phyloP scores from a whole-genome alignment of 2,329 filamentous ascomycete genomes.

The Xylariomycetidae sp. region DNA sequence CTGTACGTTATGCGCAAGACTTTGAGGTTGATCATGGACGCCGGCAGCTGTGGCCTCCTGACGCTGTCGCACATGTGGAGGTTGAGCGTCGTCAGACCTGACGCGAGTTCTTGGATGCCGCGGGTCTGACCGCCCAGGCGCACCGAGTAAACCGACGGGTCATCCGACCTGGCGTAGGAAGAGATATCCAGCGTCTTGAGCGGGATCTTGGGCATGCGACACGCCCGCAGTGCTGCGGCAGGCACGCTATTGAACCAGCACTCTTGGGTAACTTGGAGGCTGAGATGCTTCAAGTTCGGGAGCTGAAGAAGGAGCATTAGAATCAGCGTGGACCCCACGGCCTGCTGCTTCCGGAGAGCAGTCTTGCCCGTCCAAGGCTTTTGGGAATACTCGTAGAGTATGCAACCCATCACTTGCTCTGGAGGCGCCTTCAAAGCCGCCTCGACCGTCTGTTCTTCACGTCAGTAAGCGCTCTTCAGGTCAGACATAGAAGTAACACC shows the following conservation, averaged over 20 bases:
- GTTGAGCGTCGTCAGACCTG: neutral
- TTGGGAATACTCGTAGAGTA: too few relatives aligned
- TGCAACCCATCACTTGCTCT: too few relatives aligned
- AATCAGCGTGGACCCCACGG: neutral
- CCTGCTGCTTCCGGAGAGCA: neutral
- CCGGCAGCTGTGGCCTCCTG: neutral
- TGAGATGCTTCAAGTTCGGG: neutral
- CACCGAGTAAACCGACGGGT: too few relatives aligned
- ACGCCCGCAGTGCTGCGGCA: neutral
- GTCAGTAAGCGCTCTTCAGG: too few relatives aligned
- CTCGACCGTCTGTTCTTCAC: too few relatives aligned
- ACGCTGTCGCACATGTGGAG: neutral
- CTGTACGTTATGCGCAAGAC: neutral
- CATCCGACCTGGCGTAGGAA: too few relatives aligned
- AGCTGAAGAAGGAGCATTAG: neutral
- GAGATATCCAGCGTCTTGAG: too few relatives aligned
- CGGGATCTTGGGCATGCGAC: too few relatives aligned
- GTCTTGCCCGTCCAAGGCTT: too few relatives aligned
- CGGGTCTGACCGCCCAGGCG: too few relatives aligned
- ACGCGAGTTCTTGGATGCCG: too few relatives aligned
- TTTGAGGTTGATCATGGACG: neutral
- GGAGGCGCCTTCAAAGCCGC: too few relatives aligned
- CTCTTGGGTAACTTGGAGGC: neutral
- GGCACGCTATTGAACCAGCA: neutral
- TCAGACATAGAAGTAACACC: neutral